These are phyloP conservation scores for Bacidia rubella DNA, from an alignment of 495 filamentous ascomycete genomes.

Conservation along the genomic window DNA sequence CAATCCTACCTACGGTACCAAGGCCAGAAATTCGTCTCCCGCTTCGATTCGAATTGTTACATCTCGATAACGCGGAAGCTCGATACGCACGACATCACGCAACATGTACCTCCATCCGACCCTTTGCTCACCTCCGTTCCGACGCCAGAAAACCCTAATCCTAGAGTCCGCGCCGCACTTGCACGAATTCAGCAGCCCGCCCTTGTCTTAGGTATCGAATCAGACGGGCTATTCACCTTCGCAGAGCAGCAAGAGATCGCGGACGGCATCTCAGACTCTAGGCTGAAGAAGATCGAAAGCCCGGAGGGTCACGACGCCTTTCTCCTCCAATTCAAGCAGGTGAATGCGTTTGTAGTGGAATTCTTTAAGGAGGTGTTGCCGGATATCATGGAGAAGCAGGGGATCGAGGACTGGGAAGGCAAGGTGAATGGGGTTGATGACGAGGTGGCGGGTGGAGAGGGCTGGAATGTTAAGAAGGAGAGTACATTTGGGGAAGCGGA, in stretches of 20 bases:
- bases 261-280: slow-evolving; percentile 61
- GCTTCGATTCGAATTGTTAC: slow-evolving; percentile 97
- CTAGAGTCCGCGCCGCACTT: slow-evolving; percentile 56
- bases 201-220: slow-evolving; percentile 83
- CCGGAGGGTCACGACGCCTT: slow-evolving; percentile 96
- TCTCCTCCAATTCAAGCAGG: slow-evolving; percentile 90
- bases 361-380: slow-evolving; percentile 75
- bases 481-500: slow-evolving; percentile 91
- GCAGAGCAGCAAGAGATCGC: slow-evolving; percentile 90
- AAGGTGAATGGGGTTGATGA: slow-evolving; percentile 27
- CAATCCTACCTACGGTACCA: slow-evolving; percentile 98
- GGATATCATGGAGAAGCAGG: slow-evolving; percentile 63
- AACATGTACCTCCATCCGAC: slow-evolving; percentile 25
- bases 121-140: background rate
- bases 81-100: slow-evolving; percentile 92
- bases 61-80: slow-evolving; percentile 97
- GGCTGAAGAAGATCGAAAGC: slow-evolving; percentile 74
- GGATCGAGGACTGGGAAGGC: slow-evolving; percentile 23
- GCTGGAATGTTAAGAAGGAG: slow-evolving; percentile 46
- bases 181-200: slow-evolving; percentile 72
- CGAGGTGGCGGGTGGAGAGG: slow-evolving; percentile 17
- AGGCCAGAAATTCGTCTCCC: slow-evolving; percentile 87
- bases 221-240: slow-evolving; percentile 90
- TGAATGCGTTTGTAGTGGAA: slow-evolving; percentile 71
- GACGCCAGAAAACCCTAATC: background rate